Base-by-base conservation (phyloP, 495 filamentous ascomycete species). In the Penicillium ochrochloron region DNA sequence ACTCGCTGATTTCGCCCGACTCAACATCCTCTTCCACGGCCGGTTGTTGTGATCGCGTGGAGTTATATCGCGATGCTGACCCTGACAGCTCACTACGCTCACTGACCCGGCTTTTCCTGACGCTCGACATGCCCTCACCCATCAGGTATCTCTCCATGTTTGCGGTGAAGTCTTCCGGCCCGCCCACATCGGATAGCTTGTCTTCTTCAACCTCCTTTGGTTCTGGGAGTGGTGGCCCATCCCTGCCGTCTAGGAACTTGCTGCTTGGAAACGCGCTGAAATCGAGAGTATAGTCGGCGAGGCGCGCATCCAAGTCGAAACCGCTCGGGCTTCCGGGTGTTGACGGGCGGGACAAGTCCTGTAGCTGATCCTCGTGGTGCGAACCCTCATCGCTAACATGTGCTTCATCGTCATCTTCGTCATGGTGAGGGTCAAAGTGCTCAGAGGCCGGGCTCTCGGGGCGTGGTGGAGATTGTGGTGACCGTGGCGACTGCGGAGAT, bases 131-230 rank as follows among this genome's bases (percentile, higher is more conserved):
- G 59, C 56, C 61, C 37, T 78, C 75, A 6, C 80, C 80, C 65
- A 78, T 74, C 56, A 85, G 70, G 62, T 83, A 85, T 52, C 77
- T 76, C 48, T 83, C 81, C 63, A 85, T 58, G 55, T 84, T 82
- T 29, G 78, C 68, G 0, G 83, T 85, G 37, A 85, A 85, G 62
- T 85, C 83, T 37, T 82, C 81, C 1, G 83, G 83, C 0, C 83
- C 83, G 7, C 80, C 82, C 25, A 83, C 78, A 59, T 83, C 82
- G 8, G 80, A 83, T 11, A 78, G 59, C 9, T 73, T 66, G 14
- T 78, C 72, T 12, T 80, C 76, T 17, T 69, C 66, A 0, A 65
- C 66, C 9, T 73, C 59, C 14, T 73, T 70, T 31, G 70, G 61
- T 6, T 80, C 77, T 3, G 67, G 71, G 7, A 77, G 63, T 14